Evolutionary conservation across 345 rosid genomes (phyloP), one percentile per base, ranked within the genome.

Genomic region (Alliaria petiolata): DNA sequence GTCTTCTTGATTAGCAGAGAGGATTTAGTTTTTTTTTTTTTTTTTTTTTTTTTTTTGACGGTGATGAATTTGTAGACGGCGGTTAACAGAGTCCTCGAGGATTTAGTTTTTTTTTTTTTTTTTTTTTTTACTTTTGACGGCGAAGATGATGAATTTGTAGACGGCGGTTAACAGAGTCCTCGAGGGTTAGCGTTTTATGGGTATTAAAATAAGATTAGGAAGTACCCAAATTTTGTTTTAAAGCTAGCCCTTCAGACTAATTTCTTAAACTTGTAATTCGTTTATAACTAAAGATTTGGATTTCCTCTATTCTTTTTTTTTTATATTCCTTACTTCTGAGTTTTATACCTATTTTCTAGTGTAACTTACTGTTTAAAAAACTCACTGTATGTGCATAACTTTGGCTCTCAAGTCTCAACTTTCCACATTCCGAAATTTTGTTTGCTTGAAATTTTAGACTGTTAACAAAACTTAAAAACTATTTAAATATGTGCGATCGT

Each of bases 111-210:
- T n/a, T n/a, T n/a, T n/a, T n/a, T n/a, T n/a, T n/a, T n/a, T n/a
- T n/a, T n/a, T n/a, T 16, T 1, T 34, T 36, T n/a, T 3, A 2
- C 34, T 52, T 51, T 62, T 68, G 44, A 62, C 69, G 69, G 78
- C 78, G 51, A 65, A 55, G 31, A 49, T 47, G 45, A 52, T 67
- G 31, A 60, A 34, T 38, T 68, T 61, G 34, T 61, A 68, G 70
- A 62, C 79, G 76, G 76, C 34, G 75, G 53, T 75, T 68, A 45
- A 35, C 38, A 45, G 36, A 56, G 70, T 75, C 40, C 26, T 67
- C 16, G 61, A 68, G 79, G 79, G 75, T 76, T 76, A 62, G 79
- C 7, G 59, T 69, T 75, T 65, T 68, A 76, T 56, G 79, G 76
- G 71, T 65, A 62, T 55, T 55, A 38, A 16, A 55, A 34, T 43